Conservation (phyloP, 2,329 filamentous ascomycete genomes). For the Xylaria sp. region DNA sequence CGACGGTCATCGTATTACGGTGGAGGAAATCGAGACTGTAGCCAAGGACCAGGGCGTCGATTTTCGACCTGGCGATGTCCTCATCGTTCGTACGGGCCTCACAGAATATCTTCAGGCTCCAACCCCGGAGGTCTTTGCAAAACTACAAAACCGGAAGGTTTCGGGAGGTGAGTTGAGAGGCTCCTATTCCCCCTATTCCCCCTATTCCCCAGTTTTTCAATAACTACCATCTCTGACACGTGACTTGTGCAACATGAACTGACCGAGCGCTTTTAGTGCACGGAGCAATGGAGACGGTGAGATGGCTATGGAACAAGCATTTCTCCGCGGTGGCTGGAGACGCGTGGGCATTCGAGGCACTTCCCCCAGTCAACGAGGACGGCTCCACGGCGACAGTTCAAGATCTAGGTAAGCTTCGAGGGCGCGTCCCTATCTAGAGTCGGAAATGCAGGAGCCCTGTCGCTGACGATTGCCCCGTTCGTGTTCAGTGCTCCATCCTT, state of each 20-base stretch:
- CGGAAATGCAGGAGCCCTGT: neutral
- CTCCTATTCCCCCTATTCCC: too few species aligned
- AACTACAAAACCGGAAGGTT: conserved; percentile 39
- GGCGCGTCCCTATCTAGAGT: neutral
- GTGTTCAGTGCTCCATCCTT: conserved; percentile 52
- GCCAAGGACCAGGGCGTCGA: conserved; percentile 65
- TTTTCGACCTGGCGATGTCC: conserved; percentile 69
- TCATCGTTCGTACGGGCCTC: conserved; percentile 68
- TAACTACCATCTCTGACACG: neutral
- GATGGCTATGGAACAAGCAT: conserved; percentile 73
- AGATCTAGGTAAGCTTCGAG: conserved; percentile 46
- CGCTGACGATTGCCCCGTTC: conserved; percentile 3
- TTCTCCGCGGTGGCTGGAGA: conserved; percentile 71
- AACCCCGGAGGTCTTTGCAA: conserved; percentile 43
- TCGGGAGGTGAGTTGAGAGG: conserved; percentile 39
- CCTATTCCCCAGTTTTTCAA: neutral
- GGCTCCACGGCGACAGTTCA: conserved; percentile 41
- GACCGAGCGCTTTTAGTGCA: conserved; percentile 41
- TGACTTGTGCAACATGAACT: neutral
- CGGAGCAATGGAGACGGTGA: conserved; percentile 56
- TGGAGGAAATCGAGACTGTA: conserved; percentile 61
- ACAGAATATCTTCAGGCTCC: conserved; percentile 62
- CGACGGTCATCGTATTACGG: conserved; percentile 57
- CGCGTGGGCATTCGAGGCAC: conserved; percentile 66
- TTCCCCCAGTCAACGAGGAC: conserved; percentile 57